These are phyloP conservation scores for Tothia fuscella DNA, from an alignment of 2,329 filamentous ascomycete species.

Conservation along the genomic window DNA sequence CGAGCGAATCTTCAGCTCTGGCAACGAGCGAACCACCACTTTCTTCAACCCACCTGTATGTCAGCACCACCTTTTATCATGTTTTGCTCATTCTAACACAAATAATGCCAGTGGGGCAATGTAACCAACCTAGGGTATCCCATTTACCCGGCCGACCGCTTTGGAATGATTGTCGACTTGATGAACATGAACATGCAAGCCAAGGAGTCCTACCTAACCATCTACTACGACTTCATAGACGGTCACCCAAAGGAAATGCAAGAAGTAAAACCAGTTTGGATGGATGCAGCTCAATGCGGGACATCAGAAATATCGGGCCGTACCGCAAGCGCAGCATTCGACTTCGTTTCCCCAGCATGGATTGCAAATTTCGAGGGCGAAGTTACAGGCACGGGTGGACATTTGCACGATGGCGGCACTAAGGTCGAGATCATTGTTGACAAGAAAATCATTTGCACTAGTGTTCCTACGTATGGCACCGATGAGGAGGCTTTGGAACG, in stretches of 20 bases:
- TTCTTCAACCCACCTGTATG: conserved; percentile 2
- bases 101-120: no score
- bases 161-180: conserved; percentile 10
- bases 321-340: conserved; percentile 1
- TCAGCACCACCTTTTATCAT: no score
- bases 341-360: conserved; percentile 5
- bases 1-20: conserved; percentile 7
- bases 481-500: background rate
- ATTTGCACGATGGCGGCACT: conserved; percentile 10
- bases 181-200: conserved; percentile 9
- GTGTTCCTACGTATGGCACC: conserved; percentile 4
- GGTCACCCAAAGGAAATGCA: background rate
- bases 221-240: conserved; percentile 9
- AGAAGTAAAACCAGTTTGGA: conserved; percentile 10
- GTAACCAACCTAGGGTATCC: conserved; percentile 4
- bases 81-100: no score
- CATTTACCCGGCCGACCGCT: conserved; percentile 5
- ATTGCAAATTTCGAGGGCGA: conserved; percentile 6
- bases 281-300: conserved; percentile 7
- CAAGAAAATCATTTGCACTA: conserved; percentile 2
- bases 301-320: conserved; percentile 5
- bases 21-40: conserved; percentile 8
- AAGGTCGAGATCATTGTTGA: conserved; percentile 3
- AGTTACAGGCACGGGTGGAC: conserved; percentile 6
- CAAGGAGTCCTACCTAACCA: conserved; percentile 8